Evolutionary conservation across 2,329 filamentous ascomycete genomes (phyloP).

Genomic region (Venturia oleaginea): DNA sequence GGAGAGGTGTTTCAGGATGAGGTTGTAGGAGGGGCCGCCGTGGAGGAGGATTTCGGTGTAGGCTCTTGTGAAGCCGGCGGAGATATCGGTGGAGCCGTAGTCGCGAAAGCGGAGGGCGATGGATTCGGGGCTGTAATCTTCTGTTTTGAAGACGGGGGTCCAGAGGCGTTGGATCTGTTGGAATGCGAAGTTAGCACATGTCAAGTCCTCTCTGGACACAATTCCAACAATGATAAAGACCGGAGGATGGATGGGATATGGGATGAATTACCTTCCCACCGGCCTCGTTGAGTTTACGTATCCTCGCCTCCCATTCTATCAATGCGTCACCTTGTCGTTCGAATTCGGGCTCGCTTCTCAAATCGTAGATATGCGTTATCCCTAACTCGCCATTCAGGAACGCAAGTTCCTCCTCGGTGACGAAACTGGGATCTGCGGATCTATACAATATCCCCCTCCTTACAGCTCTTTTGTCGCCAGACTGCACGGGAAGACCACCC

Average conservation of each 20-base stretch:
- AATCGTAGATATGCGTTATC: constrained; percentile 59
- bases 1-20: constrained; percentile 51
- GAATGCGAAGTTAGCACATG: background rate
- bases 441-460: background rate
- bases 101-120: constrained; percentile 51
- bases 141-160: constrained; percentile 54
- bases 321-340: constrained; percentile 23
- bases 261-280: background rate
- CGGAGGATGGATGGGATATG: too few relatives aligned
- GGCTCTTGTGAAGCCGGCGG: constrained; percentile 50
- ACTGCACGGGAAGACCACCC: constrained; percentile 18
- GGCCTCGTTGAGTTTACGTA: constrained; percentile 11
- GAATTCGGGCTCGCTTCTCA: constrained; percentile 36
- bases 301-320: constrained; percentile 25
- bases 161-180: constrained; percentile 28
- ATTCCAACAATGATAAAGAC: too few relatives aligned
- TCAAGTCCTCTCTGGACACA: too few relatives aligned
- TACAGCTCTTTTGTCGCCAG: constrained; percentile 21
- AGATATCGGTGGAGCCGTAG: constrained; percentile 45
- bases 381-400: constrained; percentile 34
- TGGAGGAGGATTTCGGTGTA: constrained; percentile 53
- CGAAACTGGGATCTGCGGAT: constrained; percentile 9
- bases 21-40: constrained; percentile 45
- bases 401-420: background rate
- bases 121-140: constrained; percentile 53